Evolutionary conservation across 371 early-diverging fungal genomes (phyloP), one percentile per base, ranked within the genome.

Genomic region (Agmasoma carcini): DNA sequence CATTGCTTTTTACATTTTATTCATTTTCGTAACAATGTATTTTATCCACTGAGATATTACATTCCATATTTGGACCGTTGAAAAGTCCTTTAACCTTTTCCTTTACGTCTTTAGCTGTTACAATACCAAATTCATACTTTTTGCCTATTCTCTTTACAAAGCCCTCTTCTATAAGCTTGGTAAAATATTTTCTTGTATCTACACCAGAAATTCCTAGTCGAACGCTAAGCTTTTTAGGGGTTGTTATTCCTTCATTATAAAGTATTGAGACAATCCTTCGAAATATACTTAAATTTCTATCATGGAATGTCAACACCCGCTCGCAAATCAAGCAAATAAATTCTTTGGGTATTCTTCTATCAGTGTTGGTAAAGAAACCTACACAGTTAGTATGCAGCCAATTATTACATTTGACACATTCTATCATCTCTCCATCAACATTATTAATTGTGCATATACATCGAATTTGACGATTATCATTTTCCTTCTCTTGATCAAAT

Each of bases 301-400:
- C 15, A 9, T 3, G 14, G 19, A 49, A 54, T 27, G 34, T 57
- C 23, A 22, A 46, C 25, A 0, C 17, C 7, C 23, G 7, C 19
- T 22, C 6, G 23, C 66, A 66, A 2, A 46, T 41, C 11, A 46
- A 29, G 22, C 70, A 70, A n/a, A 29, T 50, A 37, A 40, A 63
- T 7, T 38, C 26, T 27, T 25, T 29, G 1, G 66, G 57, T 7
- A 70, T 66, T 56, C 70, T 56, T 36, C 50, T 66, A 44, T 70
- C 70, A n/a, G 19, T 49, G 29, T 61, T 62, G 22, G 36, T 41
- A 39, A 68, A 68, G 51, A 49, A 71, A 33, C 71, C 69, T 45
- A 52, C 51, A 33, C 71, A 71, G n/a, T 61, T 57, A 19, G 71
- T 64, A 38, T 71, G 69, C 19, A 53, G 41, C 68, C 68, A 71